Evolutionary conservation across 2,329 filamentous ascomycete species (phyloP), one percentile per base, ranked within the genome.

Genomic region (Colletotrichum navitas): DNA sequence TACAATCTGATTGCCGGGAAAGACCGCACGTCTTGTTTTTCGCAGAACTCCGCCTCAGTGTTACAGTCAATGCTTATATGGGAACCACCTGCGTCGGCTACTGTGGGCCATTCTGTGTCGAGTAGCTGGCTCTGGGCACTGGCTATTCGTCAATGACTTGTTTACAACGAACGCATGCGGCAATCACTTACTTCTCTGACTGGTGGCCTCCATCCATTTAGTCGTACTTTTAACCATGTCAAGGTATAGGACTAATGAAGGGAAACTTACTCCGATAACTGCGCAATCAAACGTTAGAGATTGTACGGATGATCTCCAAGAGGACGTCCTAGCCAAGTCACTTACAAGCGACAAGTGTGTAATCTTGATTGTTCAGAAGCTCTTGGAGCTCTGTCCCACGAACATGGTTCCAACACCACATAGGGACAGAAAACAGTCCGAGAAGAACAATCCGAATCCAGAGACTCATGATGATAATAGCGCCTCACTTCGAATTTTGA

Each of bases 1-100:
- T 84, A 85, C 6, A 84, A 79, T 0, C 85, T 80, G 36, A 88
- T 80, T 3, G 85, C 79, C 1, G 85, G 85, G 68, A 84, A 86
- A 1, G 85, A 85, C 16, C 79, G 77, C 34, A 87, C 78, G 21
- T 80, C 79, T 47, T 81, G 77, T 47, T 83, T 79, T 54, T 78
- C 74, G 74, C 85, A 87, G n/a, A 85, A 71, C 5, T 77, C 72
- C 1, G 74, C 34, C 11, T 80, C 75, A 1, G 72, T 66, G 3
- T 76, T 75, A 74, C 85, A 87, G 76, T 87, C 81, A 41, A 87
- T 74, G 70, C 80, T 83, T 47, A 80, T 69, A 1, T 55, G 29
- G 10, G 24, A 32, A 59, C 73, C 41, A 6, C 72, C 56, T 24
- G 65, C 43, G 18, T 36, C 43, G 64, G 68, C 63, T 29, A 73